Evolutionary conservation across 2,329 filamentous ascomycete genomes (phyloP), one percentile per base, ranked within the genome.

Genomic region (Pseudogymnoascus sp.): DNA sequence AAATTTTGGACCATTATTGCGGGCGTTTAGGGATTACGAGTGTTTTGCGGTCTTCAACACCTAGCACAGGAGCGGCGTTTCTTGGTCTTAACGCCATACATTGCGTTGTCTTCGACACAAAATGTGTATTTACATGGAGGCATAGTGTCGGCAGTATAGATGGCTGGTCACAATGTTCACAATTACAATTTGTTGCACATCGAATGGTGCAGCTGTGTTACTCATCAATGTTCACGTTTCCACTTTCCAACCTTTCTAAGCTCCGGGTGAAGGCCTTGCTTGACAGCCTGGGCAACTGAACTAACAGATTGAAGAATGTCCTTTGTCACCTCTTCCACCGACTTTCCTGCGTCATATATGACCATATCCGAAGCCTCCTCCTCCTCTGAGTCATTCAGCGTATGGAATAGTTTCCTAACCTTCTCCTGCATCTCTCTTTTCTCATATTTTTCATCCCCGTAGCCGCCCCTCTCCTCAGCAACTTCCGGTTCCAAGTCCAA

Each of bases 391-490:
- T 75, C 69, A 60, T 75, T 78, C 64, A 87, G 70, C 0, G 77
- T 80, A 77, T 80, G 82, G 74, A 96, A 97, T 60, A 96, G 74
- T 66, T 87, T 83, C 19, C 90, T 79, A 13, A 97, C 95, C 9
- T 86, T 83, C 65, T 82, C 79, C 77, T 99, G 95, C 85, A 96
- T 90, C 71, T 87, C 86, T 65, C 83, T 83, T 73, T 86, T 88
- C 78, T 99, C 95, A 72, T 97, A 99, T 66, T 90, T 82, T 79
- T 99, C 95, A 17, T 82, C 83, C 1, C 95, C 95, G 79, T 88
- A 99, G 0, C 91, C 93, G n/a, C 91, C 92, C 17, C 95, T 82
- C 69, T 82, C 82, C 31, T 83, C 84, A 9, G 92, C 92, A 65
- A 87, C 83, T 59, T 86, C 83, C 37, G 90, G 84, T 6, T 88